Evolutionary conservation across 2,329 filamentous ascomycete species (phyloP).

Genomic region (Epichloe bromicola): DNA sequence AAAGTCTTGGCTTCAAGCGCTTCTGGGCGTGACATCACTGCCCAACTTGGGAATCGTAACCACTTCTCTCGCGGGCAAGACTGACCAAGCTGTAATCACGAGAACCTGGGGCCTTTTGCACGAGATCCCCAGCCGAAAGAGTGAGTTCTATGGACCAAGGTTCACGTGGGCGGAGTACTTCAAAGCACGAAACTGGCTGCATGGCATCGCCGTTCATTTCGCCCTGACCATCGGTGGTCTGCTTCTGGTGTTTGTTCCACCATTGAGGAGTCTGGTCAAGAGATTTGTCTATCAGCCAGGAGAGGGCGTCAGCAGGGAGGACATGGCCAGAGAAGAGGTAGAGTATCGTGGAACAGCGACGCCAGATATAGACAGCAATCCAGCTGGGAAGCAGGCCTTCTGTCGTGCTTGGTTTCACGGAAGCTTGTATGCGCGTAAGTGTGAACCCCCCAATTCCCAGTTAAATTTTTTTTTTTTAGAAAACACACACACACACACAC

Average conservation of each 20-base stretch:
- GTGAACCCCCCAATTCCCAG: not conserved
- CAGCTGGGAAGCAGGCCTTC: constrained; percentile 34
- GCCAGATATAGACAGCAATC: constrained; percentile 37
- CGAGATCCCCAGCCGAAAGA: constrained; percentile 28
- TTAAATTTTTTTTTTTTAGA: no score
- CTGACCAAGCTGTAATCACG: constrained; percentile 43
- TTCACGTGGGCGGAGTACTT: constrained; percentile 46
- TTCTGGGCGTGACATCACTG: constrained; percentile 37
- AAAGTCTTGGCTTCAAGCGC: constrained; percentile 25
- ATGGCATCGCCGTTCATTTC: constrained; percentile 38
- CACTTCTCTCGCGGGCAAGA: constrained; percentile 34
- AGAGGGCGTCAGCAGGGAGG: constrained; percentile 38
- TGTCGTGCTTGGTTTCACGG: constrained; percentile 44
- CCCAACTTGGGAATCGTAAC: constrained; percentile 43
- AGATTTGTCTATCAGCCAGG: constrained; percentile 39
- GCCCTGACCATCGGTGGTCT: constrained; percentile 28
- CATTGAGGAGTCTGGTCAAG: constrained; percentile 31
- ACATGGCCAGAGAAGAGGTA: constrained; percentile 43
- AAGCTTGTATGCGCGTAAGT: constrained; percentile 52
- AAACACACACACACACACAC: not conserved
- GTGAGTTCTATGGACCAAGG: constrained; percentile 44
- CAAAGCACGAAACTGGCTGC: constrained; percentile 34
- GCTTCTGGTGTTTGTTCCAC: constrained; percentile 31
- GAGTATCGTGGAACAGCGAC: constrained; percentile 51
- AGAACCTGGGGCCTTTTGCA: constrained; percentile 49